These are phyloP conservation scores for Mucor saturninus DNA, from an alignment of 371 early-diverging fungal species.

Conservation along the genomic window DNA sequence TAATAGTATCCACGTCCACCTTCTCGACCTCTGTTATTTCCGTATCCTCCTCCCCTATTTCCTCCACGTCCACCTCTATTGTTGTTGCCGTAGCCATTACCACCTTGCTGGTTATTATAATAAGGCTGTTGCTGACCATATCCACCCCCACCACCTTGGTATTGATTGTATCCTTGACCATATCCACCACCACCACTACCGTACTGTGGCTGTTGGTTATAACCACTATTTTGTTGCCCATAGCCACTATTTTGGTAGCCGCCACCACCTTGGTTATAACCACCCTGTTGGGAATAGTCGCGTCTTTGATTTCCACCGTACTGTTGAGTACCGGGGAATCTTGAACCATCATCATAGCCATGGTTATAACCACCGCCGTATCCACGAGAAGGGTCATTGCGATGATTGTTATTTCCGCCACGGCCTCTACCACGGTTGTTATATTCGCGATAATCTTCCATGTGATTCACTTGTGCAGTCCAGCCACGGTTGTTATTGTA, in stretches of 20 bases:
- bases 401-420: constrained; percentile 20
- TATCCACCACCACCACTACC: constrained; percentile 30
- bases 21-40: constrained; percentile 26
- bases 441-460: constrained; percentile 51
- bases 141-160: constrained; percentile 21
- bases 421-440: constrained; percentile 20
- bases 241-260: constrained; percentile 11
- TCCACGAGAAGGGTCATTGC: constrained; percentile 36
- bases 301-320: constrained; percentile 30
- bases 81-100: constrained; percentile 26
- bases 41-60: constrained; percentile 23
- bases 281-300: constrained; percentile 11
- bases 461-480: constrained; percentile 51
- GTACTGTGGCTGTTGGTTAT: constrained; percentile 12
- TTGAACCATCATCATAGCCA: constrained; percentile 22
- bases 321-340: constrained; percentile 21
- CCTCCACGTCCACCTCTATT: constrained; percentile 27
- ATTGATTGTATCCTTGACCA: constrained; percentile 18
- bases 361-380: constrained; percentile 36
- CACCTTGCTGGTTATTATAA: constrained; percentile 24
- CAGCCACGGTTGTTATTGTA: constrained; percentile 40
- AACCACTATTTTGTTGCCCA: constrained; percentile 12
- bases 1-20: constrained; percentile 13
- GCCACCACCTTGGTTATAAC: constrained; percentile 13
- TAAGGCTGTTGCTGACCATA: constrained; percentile 7